Evolutionary conservation across 805 yeast species (phyloP).

Genomic region (Debaryomyces tyrocola): DNA sequence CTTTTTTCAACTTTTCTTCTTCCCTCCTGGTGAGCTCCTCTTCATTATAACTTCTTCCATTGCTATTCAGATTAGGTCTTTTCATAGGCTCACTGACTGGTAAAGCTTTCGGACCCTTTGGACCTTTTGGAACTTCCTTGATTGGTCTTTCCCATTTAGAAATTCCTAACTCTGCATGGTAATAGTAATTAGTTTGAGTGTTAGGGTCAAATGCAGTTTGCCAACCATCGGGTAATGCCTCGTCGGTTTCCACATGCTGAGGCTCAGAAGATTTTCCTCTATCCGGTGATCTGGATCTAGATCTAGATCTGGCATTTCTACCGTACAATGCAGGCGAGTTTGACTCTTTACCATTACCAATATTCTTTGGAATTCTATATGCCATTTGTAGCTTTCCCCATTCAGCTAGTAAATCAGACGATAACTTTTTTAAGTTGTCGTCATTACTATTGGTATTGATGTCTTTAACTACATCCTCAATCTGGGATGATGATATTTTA

Average conservation of each 20-base stretch:
- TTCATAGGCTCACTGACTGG: constrained; percentile 12
- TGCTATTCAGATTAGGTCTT: constrained; percentile 1
- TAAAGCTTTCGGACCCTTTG: constrained; percentile 16
- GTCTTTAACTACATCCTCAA: constrained; percentile 60
- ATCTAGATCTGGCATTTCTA: constrained; percentile 22
- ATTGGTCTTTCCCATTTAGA: constrained; percentile 66
- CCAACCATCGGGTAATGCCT: constrained; percentile 64
- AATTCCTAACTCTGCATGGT: constrained; percentile 44
- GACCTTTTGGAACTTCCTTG: constrained; percentile 32
- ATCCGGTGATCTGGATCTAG: constrained; percentile 13
- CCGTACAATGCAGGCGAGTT: constrained; percentile 14
- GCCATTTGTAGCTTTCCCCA: constrained; percentile 82
- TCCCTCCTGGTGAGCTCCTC: constrained; percentile 28
- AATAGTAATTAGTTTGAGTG: constrained; percentile 52
- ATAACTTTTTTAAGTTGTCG: constrained; percentile 31
- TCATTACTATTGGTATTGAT: constrained; percentile 28
- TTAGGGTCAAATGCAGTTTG: constrained; percentile 51
- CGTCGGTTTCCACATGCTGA: constrained; percentile 16
- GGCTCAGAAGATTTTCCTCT: constrained; percentile 1
- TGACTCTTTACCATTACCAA: constrained; percentile 9
- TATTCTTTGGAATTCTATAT: constrained; percentile 76
- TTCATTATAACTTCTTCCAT: constrained; percentile 13
- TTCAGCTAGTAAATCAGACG: constrained; percentile 50
- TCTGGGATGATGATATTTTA: constrained; percentile 70
- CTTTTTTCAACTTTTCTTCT: constrained; percentile 32